Conservation (phyloP, 306 rosid species). For the Fragaria ananassa region DNA sequence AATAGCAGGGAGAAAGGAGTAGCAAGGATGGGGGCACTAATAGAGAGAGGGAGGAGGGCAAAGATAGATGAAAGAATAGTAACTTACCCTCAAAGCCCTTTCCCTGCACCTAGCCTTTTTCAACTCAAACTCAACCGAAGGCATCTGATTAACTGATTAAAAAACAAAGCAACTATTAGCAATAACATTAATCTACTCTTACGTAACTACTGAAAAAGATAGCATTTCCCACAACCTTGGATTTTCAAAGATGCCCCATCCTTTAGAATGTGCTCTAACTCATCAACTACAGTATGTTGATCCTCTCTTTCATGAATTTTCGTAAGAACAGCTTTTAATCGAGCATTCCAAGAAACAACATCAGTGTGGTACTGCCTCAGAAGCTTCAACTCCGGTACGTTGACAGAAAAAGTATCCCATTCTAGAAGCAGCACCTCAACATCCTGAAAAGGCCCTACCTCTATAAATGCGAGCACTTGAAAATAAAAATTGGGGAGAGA, state of each 20-base stretch:
- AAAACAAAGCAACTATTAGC: constrained; percentile 26
- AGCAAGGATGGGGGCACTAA: neutral
- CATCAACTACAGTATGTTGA: constrained; percentile 54
- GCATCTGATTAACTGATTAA: constrained; percentile 76
- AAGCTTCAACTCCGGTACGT: constrained; percentile 73
- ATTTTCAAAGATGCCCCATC: constrained; percentile 75
- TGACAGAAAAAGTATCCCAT: constrained; percentile 51
- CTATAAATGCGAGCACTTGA: constrained; percentile 22
- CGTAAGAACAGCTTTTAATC: constrained; percentile 45
- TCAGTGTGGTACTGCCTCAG: constrained; percentile 58
- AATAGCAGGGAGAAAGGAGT: neutral
- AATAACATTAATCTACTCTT: neutral
- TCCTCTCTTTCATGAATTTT: constrained; percentile 51
- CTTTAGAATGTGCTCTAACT: constrained; percentile 49
- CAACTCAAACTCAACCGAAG: constrained; percentile 72
- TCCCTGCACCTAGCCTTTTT: constrained; percentile 77
- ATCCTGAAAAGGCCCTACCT: constrained; percentile 49
- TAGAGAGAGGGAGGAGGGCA: neutral
- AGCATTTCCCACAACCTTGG: constrained; percentile 52
- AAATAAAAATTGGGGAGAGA: neutral
- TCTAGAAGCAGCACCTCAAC: constrained; percentile 65
- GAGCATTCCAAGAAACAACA: constrained; percentile 65
- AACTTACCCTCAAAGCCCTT: constrained; percentile 58
- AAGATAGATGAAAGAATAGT: constrained; percentile 11
- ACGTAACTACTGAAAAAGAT: neutral